Percentiles rank a stretch among this genome's conserved stretches.
These are phyloP conservation scores for Neurospora pannonica DNA, from an alignment of 495 filamentous ascomycete species.

Conservation along the genomic window DNA sequence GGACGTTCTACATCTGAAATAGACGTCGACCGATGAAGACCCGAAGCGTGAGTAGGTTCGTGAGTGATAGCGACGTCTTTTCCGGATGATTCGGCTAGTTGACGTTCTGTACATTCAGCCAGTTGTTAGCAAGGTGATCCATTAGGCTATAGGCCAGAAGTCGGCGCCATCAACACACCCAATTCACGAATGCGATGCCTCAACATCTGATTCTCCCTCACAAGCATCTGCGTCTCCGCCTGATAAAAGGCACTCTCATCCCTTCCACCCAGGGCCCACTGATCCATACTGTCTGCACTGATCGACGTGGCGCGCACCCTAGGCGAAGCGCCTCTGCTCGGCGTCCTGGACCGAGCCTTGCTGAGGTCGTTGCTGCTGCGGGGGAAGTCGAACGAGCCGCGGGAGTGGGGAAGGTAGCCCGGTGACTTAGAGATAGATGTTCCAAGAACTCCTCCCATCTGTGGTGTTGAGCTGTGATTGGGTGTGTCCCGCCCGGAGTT, in stretches of 20 bases:
- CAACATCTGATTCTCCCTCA: slow-evolving; percentile 90
- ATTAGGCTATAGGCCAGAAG: not conserved
- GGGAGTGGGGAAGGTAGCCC: slow-evolving; percentile 43
- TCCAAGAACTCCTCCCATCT: slow-evolving; percentile 14
- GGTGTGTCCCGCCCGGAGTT: slow-evolving; percentile 52
- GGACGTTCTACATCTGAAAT: not conserved
- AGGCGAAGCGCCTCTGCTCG: slow-evolving; percentile 47
- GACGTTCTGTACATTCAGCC: not conserved
- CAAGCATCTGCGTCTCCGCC: slow-evolving; percentile 78
- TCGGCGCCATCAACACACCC: slow-evolving; percentile 34
- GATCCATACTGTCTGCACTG: slow-evolving; percentile 40
- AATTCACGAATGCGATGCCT: slow-evolving; percentile 76
- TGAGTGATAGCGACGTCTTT: not conserved
- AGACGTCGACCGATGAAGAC: slow-evolving; percentile 1
- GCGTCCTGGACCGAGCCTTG: slow-evolving; percentile 41
- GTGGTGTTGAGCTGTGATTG: slow-evolving; percentile 19
- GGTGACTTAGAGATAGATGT: slow-evolving; percentile 35
- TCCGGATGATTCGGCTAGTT: not conserved
- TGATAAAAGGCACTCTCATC: slow-evolving; percentile 87
- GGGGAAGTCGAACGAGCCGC: slow-evolving; percentile 47
- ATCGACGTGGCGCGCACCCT: slow-evolving; percentile 45
- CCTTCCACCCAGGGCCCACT: slow-evolving; percentile 38
- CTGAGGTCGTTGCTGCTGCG: slow-evolving; percentile 37
- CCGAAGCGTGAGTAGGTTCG: slow-evolving; percentile 1
- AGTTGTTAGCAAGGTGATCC: not conserved